Percentiles rank a stretch among this genome's conserved stretches.
Evolutionary conservation across 108 stramenopile species (phyloP).

Genomic region (Chaetoceros muelleri): DNA sequence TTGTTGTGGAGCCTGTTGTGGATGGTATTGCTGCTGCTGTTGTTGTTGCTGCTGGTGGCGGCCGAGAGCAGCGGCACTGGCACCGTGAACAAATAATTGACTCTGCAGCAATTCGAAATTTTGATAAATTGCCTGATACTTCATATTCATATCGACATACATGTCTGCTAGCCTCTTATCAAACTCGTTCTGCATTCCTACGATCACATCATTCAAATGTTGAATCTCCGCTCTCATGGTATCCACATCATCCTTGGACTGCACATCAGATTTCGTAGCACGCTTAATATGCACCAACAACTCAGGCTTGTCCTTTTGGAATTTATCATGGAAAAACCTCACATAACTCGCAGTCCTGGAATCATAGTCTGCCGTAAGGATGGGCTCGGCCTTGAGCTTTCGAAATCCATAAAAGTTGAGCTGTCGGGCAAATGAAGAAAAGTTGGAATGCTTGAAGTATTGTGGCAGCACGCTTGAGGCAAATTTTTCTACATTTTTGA

Average conservation of each 20-base stretch:
- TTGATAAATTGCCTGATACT: slow-evolving; percentile 22
- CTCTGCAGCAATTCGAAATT: slow-evolving; percentile 19
- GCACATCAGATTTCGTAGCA: slow-evolving; percentile 55
- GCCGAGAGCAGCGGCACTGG: slow-evolving; percentile 9
- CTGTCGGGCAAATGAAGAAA: slow-evolving; percentile 64
- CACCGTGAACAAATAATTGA: slow-evolving; percentile 31
- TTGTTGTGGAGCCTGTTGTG: slow-evolving; percentile 1
- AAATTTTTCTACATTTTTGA: slow-evolving; percentile 62
- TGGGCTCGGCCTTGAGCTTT: slow-evolving; percentile 57
- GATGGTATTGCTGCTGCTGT: slow-evolving; percentile 3
- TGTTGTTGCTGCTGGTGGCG: slow-evolving; percentile 4
- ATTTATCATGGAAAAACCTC: slow-evolving; percentile 63
- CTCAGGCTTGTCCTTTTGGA: slow-evolving; percentile 58
- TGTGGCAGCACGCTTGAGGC: slow-evolving; percentile 44
- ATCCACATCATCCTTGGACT: slow-evolving; percentile 64
- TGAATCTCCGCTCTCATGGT: slow-evolving; percentile 36
- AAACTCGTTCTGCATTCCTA: slow-evolving; percentile 19
- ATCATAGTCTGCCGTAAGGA: slow-evolving; percentile 50
- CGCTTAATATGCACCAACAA: slow-evolving; percentile 48
- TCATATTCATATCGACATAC: slow-evolving; percentile 14
- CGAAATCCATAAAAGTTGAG: slow-evolving; percentile 68
- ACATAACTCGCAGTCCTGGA: slow-evolving; percentile 42
- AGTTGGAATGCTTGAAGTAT: slow-evolving; percentile 72
- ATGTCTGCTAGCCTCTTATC: slow-evolving; percentile 39
- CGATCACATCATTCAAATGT: slow-evolving; percentile 21